Percentiles rank a stretch among this genome's conserved stretches.
Conservation (phyloP, 2,329 filamentous ascomycete species). For the Paraphaeosphaeria sporulosa region DNA sequence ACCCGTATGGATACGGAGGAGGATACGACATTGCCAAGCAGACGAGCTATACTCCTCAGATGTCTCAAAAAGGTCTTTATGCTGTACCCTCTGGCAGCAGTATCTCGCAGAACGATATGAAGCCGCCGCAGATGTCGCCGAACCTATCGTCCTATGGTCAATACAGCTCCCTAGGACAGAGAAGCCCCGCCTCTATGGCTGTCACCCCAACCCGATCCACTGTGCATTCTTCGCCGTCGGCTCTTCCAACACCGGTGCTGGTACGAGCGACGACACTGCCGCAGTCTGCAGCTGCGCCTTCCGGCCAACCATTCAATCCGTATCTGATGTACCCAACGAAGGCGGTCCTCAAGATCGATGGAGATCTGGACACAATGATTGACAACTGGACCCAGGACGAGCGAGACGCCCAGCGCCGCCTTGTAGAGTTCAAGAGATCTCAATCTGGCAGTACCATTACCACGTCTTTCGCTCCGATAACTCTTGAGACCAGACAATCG, state of each 20-base stretch:
- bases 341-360: conserved; percentile 82
- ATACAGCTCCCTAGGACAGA: conserved; percentile 56
- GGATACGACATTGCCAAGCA: conserved; percentile 50
- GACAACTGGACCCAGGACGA: conserved; percentile 85
- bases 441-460: conserved; percentile 84
- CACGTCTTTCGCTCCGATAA: conserved; percentile 79
- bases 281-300: conserved; percentile 56
- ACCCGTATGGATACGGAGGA: conserved; percentile 45
- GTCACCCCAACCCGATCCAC: conserved; percentile 45
- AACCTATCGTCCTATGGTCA: conserved; percentile 45
- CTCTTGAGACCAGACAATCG: conserved; percentile 77
- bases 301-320: conserved; percentile 68
- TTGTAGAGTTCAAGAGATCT: conserved; percentile 86
- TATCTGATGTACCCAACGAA: conserved; percentile 83
- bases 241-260: conserved; percentile 63
- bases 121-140: conserved; percentile 46
- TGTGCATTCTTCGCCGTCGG: conserved; percentile 56
- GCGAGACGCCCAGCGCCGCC: conserved; percentile 76
- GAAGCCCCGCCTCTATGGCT: conserved; percentile 52
- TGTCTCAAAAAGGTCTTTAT: conserved; percentile 47
- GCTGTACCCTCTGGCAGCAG: conserved; percentile 40
- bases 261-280: conserved; percentile 73
- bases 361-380: conserved; percentile 84
- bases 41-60: conserved; percentile 37
- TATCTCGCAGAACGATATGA: conserved; percentile 39